Evolutionary conservation across 257 asterid genomes (phyloP).

Genomic region (Solanum habrochaites): DNA sequence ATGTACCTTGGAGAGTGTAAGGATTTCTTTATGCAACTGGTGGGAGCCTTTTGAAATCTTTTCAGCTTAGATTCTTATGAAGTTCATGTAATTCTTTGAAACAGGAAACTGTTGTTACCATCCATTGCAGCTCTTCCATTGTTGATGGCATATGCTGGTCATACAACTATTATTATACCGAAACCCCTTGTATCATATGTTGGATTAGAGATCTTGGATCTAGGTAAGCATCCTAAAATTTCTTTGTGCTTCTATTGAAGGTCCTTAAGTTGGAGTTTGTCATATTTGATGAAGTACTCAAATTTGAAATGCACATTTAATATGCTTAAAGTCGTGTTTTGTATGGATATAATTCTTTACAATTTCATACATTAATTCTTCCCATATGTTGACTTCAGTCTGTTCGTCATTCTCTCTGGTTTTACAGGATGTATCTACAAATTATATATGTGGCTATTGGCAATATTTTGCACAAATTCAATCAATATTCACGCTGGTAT

Average conservation of each 20-base stretch:
- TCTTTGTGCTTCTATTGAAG: background rate
- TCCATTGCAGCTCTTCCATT: constrained; percentile 88
- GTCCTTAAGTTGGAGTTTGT: background rate
- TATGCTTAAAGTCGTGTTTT: background rate
- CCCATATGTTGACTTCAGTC: background rate
- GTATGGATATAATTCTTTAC: background rate
- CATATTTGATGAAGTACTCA: background rate
- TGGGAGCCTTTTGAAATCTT: background rate
- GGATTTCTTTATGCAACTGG: constrained; percentile 13
- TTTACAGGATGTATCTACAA: constrained; percentile 77
- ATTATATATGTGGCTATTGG: constrained; percentile 89
- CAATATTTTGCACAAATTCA: constrained; percentile 90
- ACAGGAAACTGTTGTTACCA: constrained; percentile 77
- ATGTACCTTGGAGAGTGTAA: constrained; percentile 99
- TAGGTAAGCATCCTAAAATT: constrained; percentile 31
- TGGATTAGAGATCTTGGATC: constrained; percentile 54
- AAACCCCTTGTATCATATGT: constrained; percentile 69
- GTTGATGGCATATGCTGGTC: constrained; percentile 95
- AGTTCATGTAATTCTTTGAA: constrained; percentile 20
- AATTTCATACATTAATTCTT: background rate
- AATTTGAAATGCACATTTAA: background rate
- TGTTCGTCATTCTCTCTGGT: background rate
- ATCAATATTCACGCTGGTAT: constrained; percentile 90
- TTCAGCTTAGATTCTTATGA: constrained; percentile 11
- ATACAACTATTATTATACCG: constrained; percentile 76